Conservation (phyloP, 2,329 filamentous ascomycete species). For the Zymoseptoria ardabiliae region DNA sequence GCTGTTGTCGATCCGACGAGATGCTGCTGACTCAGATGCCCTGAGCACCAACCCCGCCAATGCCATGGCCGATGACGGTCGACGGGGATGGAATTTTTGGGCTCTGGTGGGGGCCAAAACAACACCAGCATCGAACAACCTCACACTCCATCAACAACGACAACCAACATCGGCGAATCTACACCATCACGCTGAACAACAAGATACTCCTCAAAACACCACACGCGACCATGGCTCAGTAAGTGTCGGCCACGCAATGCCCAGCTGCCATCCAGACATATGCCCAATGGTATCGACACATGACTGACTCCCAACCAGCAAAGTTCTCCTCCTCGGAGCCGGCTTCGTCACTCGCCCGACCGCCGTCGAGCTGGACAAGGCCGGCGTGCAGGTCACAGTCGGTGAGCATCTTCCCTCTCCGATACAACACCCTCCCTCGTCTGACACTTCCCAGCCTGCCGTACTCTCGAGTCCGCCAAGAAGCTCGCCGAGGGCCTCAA, state of each 20-base stretch:
- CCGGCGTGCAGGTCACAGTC: conserved; percentile 51
- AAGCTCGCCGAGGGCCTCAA: conserved; percentile 64
- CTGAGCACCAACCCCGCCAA: too few relatives aligned
- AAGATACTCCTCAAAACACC: neutral
- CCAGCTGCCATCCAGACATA: neutral
- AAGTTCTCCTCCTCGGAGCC: conserved; percentile 45
- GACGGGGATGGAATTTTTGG: neutral
- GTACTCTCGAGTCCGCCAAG: conserved; percentile 70
- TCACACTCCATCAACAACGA: neutral
- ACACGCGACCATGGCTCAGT: neutral
- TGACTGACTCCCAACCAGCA: conserved; percentile 16
- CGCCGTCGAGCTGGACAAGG: conserved; percentile 51
- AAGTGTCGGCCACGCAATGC: neutral
- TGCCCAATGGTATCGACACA: neutral
- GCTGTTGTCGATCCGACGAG: neutral
- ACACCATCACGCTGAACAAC: neutral
- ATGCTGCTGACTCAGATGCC: too few relatives aligned
- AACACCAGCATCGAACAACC: neutral
- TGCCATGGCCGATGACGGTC: neutral
- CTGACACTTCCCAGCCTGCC: conserved; percentile 55
- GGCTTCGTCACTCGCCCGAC: conserved; percentile 53
- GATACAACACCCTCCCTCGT: neutral
- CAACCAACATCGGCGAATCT: neutral
- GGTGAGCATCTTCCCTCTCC: conserved; percentile 32
- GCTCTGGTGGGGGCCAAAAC: neutral